Conservation (phyloP, 179 eudicot species). For the Amaranthus tricolor region DNA sequence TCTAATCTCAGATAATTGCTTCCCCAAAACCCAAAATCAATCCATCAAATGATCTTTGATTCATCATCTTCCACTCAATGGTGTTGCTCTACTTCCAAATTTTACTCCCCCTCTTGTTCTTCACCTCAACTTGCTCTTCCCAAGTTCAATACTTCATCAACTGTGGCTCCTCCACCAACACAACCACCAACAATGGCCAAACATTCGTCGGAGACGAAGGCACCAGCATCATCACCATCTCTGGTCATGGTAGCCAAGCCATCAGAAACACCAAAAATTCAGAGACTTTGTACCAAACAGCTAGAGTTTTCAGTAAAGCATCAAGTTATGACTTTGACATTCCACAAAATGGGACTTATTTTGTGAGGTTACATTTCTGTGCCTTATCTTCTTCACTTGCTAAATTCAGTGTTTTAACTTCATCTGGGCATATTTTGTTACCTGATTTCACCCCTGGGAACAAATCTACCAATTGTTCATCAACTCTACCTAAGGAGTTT, state of each 20-base stretch:
- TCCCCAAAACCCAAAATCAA: background rate
- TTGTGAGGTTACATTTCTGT: conserved; percentile 45
- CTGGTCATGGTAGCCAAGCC: background rate
- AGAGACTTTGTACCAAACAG: conserved; percentile 27
- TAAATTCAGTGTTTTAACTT: conserved; percentile 34
- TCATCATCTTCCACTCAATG: background rate
- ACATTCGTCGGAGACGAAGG: conserved; percentile 36
- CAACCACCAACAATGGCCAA: conserved; percentile 18
- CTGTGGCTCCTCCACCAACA: conserved; percentile 44
- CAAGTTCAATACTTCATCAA: conserved; percentile 42
- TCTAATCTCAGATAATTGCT: background rate
- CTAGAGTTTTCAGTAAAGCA: conserved; percentile 29
- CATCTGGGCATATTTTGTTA: conserved; percentile 31
- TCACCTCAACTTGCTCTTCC: conserved; percentile 3
- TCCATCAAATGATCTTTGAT: background rate
- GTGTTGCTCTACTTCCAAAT: conserved; percentile 1
- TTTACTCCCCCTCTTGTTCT: conserved; percentile 11
- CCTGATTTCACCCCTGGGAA: conserved; percentile 24
- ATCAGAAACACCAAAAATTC: conserved; percentile 2
- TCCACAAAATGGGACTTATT: conserved; percentile 28
- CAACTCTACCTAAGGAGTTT: conserved; percentile 25
- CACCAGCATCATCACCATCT: conserved; percentile 1
- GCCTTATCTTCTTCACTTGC: conserved; percentile 25
- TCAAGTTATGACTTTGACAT: conserved; percentile 33
- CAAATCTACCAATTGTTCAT: background rate